Evolutionary conservation across 306 rosid species (phyloP), one percentile per base, ranked within the genome.

Genomic region (Boehmeria nivea): DNA sequence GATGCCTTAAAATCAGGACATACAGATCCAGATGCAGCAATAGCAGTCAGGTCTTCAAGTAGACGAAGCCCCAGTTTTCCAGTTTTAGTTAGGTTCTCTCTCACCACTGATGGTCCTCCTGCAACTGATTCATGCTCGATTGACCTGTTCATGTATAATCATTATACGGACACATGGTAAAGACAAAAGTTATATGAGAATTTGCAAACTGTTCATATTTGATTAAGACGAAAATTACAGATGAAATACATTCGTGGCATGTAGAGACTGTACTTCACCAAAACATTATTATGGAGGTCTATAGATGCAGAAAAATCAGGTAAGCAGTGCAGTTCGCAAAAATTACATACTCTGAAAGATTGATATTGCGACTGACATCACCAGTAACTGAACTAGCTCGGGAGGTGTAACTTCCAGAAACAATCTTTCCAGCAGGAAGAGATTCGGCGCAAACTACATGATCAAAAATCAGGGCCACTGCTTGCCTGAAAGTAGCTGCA

Each of bases 1-100:
- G 57, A 57, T 51, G 72, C 80, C 65, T 71, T 54, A 63, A 70
- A 83, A 78, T 73, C 61, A 82, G 76, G 78, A 84, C 98, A 84
- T 90, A 90, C 98, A 76, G 91, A 90, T 84, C 95, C 98, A 80
- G 94, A 95, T 87, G 98, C 98, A 66, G 98, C 94, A 80, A 90
- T 90, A 70, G 98, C 94, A 74, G 95, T 84, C 74, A 86, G 73
- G 83, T 90, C 98, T 90, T 87, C 98, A 61, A 90, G 98, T 72
- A 90, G 66, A 54, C 84, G 87, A 58, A 87, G 85, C 67, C 98
- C 98, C 68, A 87, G 86, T 76, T 77, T 82, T 76, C 95, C 98
- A 23, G 84, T 79, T 78, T 70, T 78, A 57, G 94, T 84, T 64
- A 78, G 72, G 60, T 68, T 71, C 68, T 87, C 94, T 76, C 86